phyloP scores from a whole-genome alignment of 2,329 filamentous ascomycete genomes.

The Aplosporella prunicola region DNA sequence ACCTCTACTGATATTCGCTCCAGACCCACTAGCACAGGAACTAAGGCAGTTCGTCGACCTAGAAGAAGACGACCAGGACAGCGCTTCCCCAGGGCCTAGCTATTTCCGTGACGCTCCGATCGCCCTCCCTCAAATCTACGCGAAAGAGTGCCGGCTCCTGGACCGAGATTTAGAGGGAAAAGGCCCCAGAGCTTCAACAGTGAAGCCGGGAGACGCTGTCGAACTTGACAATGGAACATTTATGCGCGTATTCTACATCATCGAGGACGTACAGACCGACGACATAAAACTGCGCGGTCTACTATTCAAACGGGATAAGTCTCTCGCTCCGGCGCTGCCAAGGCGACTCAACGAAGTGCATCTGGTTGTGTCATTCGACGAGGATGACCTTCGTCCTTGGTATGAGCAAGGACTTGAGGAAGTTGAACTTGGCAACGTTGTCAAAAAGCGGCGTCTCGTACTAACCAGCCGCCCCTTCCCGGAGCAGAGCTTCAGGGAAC shows the following conservation, averaged over 20 bases:
- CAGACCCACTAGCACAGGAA: too few relatives aligned
- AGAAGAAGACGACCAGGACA: too few relatives aligned
- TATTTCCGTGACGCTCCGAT: too few relatives aligned
- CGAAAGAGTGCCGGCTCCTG: too few relatives aligned
- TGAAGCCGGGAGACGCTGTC: neutral
- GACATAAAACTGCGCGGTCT: neutral
- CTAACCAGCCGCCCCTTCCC: neutral
- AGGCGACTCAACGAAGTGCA: neutral
- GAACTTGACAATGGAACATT: neutral
- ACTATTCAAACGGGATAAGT: neutral
- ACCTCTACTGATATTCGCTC: too few relatives aligned
- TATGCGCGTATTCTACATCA: neutral
- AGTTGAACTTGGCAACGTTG: neutral
- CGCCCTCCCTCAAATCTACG: too few relatives aligned
- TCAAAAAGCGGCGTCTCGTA: neutral
- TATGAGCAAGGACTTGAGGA: neutral
- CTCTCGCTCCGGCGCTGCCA: neutral
- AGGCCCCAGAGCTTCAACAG: neutral
- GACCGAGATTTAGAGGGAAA: too few relatives aligned
- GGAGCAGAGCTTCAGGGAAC: neutral
- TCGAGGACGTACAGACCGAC: neutral
- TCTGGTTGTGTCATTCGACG: neutral
- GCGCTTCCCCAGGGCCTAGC: too few relatives aligned
- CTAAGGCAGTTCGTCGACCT: too few relatives aligned
- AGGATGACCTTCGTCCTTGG: neutral